Base-by-base conservation (phyloP, 345 rosid species). In the Cardamine occulta region DNA sequence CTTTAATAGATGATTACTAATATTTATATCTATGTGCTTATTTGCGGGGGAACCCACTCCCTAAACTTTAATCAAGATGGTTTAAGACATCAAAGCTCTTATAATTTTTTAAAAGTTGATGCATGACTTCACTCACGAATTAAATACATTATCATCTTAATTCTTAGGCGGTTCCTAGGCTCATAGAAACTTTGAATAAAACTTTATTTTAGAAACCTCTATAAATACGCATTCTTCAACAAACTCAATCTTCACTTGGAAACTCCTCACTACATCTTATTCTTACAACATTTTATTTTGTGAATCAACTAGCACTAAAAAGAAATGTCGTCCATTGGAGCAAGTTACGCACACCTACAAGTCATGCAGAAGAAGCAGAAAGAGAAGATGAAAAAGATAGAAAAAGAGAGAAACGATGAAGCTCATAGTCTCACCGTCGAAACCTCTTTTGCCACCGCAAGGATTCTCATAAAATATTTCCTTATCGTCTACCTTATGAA, bases 311-410 rank as follows among this genome's bases (percentile, higher is more conserved):
- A 34, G 53, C 23, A 39, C 18, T 3, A 12, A 51, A 26, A 47
- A 56, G 0, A 28, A 54, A 79, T 79, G 79, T 74, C 74, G 11
- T 79, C 79, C 74, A 68, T 68, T 6, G 82, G 75, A 79, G 82
- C 78, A 54, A 44, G 37, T 45, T 79, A 79, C 60, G 82, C 78
- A 66, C 65, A 57, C n/a, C 29, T 79, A 11, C 72, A 74, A 37
- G 62, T 68, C 17, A 68, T 74, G 63, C 45, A 74, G 75, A 68
- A 48, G 75, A 63, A 68, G 54, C 74, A 60, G 9, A 79, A 68
- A 54, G 79, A 79, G 60, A 74, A 62, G 70, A 42, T 19, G 32
- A 68, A 68, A 32, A 67, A 66, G 45, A 54, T 28, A 19, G 34
- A 61, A 72, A 15, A 63, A 5, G 58, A 60, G 52, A 60, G 52